Evolutionary conservation across 2,329 filamentous ascomycete genomes (phyloP).

Genomic region (Sphaerulina musiva): DNA sequence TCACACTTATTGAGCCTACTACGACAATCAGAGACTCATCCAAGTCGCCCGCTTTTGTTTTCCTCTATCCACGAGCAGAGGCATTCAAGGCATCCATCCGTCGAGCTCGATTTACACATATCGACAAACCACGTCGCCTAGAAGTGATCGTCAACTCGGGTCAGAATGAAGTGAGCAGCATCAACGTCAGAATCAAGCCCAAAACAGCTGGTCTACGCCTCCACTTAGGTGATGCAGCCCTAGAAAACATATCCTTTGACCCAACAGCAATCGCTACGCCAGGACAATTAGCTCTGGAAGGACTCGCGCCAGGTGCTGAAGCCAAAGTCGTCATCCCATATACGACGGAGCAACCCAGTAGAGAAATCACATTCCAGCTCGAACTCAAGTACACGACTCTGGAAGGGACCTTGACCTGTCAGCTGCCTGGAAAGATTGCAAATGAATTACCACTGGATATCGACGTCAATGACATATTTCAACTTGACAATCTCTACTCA

Average conservation of each 20-base stretch:
- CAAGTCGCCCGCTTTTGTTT: slow-evolving; percentile 44
- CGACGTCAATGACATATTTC: slow-evolving; percentile 95
- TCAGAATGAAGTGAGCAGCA: slow-evolving; percentile 57
- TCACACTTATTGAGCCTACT: slow-evolving; percentile 38
- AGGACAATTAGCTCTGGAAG: slow-evolving; percentile 21
- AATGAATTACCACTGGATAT: slow-evolving; percentile 81
- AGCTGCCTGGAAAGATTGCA: slow-evolving; percentile 56
- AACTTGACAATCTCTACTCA: slow-evolving; percentile 72
- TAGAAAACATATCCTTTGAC: slow-evolving; percentile 12
- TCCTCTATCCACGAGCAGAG: slow-evolving; percentile 64
- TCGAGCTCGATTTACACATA: slow-evolving; percentile 64
- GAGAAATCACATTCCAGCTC: slow-evolving; percentile 64
- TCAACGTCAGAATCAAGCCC: slow-evolving; percentile 49
- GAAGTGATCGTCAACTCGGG: slow-evolving; percentile 68
- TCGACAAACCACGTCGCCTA: slow-evolving; percentile 71
- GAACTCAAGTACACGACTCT: slow-evolving; percentile 37
- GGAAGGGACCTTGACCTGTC: slow-evolving; percentile 40
- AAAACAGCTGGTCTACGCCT: slow-evolving; percentile 56
- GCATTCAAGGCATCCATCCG: slow-evolving; percentile 63
- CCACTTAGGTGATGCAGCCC: slow-evolving; percentile 46
- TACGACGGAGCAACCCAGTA: slow-evolving; percentile 69
- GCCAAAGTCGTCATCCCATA: slow-evolving; percentile 69
- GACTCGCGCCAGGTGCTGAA: slow-evolving; percentile 34
- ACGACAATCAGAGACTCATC: slow-evolving; percentile 18
- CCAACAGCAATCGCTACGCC: slow-evolving; percentile 8